phyloP scores from a whole-genome alignment of 257 asterid species.

The Capsicum pubescens region DNA sequence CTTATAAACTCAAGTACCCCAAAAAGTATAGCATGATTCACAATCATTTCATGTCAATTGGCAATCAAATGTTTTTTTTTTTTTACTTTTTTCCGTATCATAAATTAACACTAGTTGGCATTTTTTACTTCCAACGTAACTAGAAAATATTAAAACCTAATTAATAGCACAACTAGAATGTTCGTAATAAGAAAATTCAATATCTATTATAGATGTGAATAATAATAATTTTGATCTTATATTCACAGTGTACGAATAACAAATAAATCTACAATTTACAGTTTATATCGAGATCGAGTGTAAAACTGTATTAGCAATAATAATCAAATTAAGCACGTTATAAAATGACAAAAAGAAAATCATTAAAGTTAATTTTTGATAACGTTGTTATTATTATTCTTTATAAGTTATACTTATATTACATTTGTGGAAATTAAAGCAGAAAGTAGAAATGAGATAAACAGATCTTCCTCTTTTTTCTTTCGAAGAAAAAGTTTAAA shows the following conservation, averaged over 20 bases:
- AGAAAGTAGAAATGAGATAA: background rate
- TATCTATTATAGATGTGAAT: too few species aligned
- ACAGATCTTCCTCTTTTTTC: background rate
- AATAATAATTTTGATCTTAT: too few species aligned
- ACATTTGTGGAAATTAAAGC: background rate
- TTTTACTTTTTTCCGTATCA: background rate
- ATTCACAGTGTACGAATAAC: too few species aligned
- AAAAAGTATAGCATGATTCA: background rate
- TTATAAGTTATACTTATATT: background rate
- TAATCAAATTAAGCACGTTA: background rate
- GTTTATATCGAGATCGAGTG: too few species aligned
- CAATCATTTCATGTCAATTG: background rate
- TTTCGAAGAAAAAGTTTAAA: background rate
- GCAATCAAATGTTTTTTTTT: background rate
- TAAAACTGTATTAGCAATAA: too few species aligned
- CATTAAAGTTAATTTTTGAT: background rate
- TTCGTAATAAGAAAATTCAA: too few species aligned
- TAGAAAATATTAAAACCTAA: too few species aligned
- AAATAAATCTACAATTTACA: too few species aligned
- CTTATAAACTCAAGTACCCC: background rate
- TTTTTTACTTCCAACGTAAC: too few species aligned
- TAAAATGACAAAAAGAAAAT: background rate
- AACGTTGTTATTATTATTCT: background rate
- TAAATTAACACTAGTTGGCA: too few species aligned
- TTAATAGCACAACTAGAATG: too few species aligned